These are phyloP conservation scores for Gigaspora rosea DNA, from an alignment of 192 early-diverging fungal species.

Conservation along the genomic window DNA sequence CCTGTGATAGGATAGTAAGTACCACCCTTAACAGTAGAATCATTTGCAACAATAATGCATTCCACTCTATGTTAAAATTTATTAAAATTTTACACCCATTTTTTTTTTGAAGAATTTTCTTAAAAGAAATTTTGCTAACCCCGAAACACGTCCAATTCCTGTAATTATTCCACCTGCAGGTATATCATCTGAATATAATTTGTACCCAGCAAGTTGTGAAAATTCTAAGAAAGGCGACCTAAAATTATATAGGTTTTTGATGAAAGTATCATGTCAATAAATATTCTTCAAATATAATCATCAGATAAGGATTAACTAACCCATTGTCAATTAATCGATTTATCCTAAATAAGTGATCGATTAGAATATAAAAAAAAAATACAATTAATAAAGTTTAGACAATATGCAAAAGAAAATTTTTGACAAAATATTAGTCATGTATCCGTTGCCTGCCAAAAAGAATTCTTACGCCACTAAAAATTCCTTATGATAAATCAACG, in stretches of 20 bases:
- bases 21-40: conserved; percentile 97
- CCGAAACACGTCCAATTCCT: conserved; percentile 92
- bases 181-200: conserved; percentile 84
- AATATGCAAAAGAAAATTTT: not conserved
- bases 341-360: conserved; percentile 48
- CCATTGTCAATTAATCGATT: conserved; percentile 76
- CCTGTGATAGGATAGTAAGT: conserved; percentile 91
- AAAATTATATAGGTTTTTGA: conserved; percentile 3
- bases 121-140: conserved; percentile 47
- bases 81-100: conserved; percentile 17
- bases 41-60: conserved; percentile 97
- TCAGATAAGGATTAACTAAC: conserved; percentile 37
- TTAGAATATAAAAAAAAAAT: not conserved
- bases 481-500: too few species aligned
- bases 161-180: conserved; percentile 91
- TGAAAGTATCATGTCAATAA: not conserved
- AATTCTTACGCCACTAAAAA: too few species aligned
- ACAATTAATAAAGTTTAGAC: not conserved
- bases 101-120: not conserved
- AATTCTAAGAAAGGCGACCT: conserved; percentile 95
- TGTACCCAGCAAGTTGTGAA: conserved; percentile 88
- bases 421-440: too few species aligned
- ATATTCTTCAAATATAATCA: not conserved
- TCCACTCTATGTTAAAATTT: conserved; percentile 60
- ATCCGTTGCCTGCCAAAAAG: too few species aligned